phyloP scores from a whole-genome alignment of 768 basidiomycete genomes.

The Suillus lakei region DNA sequence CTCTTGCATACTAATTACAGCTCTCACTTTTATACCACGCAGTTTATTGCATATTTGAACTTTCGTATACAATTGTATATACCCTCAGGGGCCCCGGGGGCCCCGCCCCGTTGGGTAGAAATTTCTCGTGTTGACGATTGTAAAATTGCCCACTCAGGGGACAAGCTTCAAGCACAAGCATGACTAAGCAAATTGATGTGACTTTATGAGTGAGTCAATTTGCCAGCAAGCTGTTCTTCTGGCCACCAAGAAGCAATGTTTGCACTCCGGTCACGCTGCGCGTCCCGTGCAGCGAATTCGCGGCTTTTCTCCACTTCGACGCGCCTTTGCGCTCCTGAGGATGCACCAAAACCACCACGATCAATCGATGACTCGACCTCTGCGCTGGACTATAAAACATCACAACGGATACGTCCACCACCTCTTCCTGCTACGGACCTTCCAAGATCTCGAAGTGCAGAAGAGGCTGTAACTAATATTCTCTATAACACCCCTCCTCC shows the following conservation, averaged over 20 bases:
- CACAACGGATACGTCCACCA: conserved; percentile 74
- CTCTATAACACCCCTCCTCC: conserved; percentile 95
- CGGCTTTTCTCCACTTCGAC: conserved; percentile 29
- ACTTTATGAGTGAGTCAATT: not conserved
- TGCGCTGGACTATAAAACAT: conserved; percentile 88
- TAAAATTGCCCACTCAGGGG: not conserved
- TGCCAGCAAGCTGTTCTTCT: not conserved
- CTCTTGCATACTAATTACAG: not conserved
- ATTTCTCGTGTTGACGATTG: not conserved
- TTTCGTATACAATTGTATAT: not conserved
- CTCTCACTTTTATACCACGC: not conserved
- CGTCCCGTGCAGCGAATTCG: conserved; percentile 16
- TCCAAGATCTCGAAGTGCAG: conserved; percentile 83
- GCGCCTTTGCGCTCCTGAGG: conserved; percentile 20
- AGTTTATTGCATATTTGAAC: not conserved
- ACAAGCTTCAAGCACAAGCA: not conserved
- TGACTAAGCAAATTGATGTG: not conserved
- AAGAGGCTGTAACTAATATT: conserved; percentile 97
- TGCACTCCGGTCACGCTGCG: conserved; percentile 25
- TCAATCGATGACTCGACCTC: conserved; percentile 93
- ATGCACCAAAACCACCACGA: conserved; percentile 72
- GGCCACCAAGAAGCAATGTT: conserved; percentile 8
- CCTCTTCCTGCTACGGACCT: conserved; percentile 85
- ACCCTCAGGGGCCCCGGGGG: not conserved
- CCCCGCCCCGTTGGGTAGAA: not conserved